These are phyloP conservation scores for Byssochlamys sp. DNA, from an alignment of 2,329 filamentous ascomycete species.

Conservation along the genomic window DNA sequence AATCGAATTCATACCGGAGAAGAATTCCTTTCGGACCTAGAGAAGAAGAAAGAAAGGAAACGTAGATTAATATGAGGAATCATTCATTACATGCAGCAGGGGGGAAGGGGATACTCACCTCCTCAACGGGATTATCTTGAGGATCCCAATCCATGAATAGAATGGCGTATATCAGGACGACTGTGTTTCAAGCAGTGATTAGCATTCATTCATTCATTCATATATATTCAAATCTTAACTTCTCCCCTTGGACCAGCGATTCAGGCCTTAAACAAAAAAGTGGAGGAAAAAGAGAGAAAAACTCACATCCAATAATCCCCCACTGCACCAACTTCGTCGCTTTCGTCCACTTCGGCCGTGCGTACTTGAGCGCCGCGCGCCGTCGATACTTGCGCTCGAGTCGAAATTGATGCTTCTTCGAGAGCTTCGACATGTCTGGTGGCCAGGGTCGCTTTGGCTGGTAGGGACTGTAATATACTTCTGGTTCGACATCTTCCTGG, in stretches of 20 bases:
- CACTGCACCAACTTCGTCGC: slow-evolving; percentile 50
- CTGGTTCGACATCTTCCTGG: slow-evolving; percentile 3
- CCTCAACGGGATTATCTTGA: slow-evolving; percentile 31
- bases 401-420: slow-evolving; percentile 58
- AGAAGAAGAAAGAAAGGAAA: background rate
- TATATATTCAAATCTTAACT: background rate
- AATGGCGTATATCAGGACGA: slow-evolving; percentile 33
- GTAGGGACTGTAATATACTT: slow-evolving; percentile 47
- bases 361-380: slow-evolving; percentile 52
- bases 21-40: slow-evolving; percentile 27
- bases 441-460: slow-evolving; percentile 55
- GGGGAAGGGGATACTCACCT: slow-evolving; percentile 20
- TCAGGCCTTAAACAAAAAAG: too few species aligned
- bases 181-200: slow-evolving; percentile 15
- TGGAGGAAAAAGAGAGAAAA: slow-evolving; percentile 3
- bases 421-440: slow-evolving; percentile 53
- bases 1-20: slow-evolving; percentile 20
- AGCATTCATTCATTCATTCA: slow-evolving; percentile 2
- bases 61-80: background rate
- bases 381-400: slow-evolving; percentile 57
- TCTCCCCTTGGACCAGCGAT: background rate
- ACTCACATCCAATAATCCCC: slow-evolving; percentile 42
- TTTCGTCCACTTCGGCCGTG: slow-evolving; percentile 50
- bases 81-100: background rate
- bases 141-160: slow-evolving; percentile 38